Evolutionary conservation across 345 rosid species (phyloP).

Genomic region (Lumnitzera littorea): DNA sequence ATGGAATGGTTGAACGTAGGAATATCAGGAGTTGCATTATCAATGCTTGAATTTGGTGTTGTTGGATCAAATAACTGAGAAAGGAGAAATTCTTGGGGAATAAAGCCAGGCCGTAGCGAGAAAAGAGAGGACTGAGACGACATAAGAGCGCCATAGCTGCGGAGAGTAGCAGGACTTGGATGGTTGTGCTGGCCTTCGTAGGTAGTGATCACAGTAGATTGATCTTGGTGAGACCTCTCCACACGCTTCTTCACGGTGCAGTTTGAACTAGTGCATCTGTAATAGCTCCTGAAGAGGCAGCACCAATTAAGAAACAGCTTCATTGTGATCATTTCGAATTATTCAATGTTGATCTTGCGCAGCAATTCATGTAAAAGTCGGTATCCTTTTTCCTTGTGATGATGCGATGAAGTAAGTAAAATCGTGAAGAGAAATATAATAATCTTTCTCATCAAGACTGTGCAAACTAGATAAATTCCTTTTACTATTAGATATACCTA

Average conservation of each 20-base stretch:
- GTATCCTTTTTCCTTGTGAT: too few species aligned
- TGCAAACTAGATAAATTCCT: too few species aligned
- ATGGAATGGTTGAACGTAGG: too few species aligned
- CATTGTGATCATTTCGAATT: neutral
- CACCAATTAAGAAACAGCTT: neutral
- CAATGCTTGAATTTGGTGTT: too few species aligned
- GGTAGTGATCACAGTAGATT: constrained; percentile 47
- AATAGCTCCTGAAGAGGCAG: constrained; percentile 41
- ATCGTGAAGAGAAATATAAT: too few species aligned
- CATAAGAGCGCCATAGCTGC: constrained; percentile 25
- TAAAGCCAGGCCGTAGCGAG: constrained; percentile 11
- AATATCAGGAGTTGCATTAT: too few species aligned
- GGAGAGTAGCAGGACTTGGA: constrained; percentile 30
- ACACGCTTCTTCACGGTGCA: constrained; percentile 58
- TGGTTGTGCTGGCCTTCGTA: constrained; percentile 67
- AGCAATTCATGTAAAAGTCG: too few species aligned
- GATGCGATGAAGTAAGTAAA: too few species aligned
- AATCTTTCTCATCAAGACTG: too few species aligned
- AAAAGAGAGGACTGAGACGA: constrained; percentile 21
- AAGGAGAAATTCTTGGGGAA: constrained; percentile 17
- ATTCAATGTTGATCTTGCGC: too few species aligned
- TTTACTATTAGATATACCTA: too few species aligned
- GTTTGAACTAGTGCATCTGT: constrained; percentile 53
- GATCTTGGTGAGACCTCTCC: constrained; percentile 54
- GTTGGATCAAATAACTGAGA: too few species aligned